Evolutionary conservation across 2,329 filamentous ascomycete genomes (phyloP), one percentile per base, ranked within the genome.

Genomic region (Talaromyces sp.): DNA sequence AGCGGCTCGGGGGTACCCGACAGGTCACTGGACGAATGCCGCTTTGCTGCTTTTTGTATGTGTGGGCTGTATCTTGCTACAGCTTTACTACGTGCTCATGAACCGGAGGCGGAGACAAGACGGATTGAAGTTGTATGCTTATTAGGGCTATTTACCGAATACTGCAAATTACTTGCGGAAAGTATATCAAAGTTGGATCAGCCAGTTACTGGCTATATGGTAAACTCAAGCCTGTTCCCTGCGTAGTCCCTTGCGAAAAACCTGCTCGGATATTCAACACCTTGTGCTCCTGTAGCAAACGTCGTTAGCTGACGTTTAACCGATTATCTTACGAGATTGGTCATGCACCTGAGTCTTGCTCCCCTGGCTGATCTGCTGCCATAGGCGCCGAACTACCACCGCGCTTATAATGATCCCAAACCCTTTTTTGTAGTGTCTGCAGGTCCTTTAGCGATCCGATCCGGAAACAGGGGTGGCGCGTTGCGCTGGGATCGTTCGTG

Each of bases 1-100:
- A 71, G 81, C 80, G 19, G 70, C 75, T 24, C 73, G 65, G 10
- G 88, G 88, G 0, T 90, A 88, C 69, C 86, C 86, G 0, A 90
- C 87, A 0, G 88, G 88, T 0, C 87, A 90, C 68, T 89, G 85
- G 83, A 82, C 81, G 4, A 88, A 88, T 68, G 85, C 84, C 2
- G 85, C 75, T 11, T 71, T 88, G 65, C 67, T 88, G 46, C 75
- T 88, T 12, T 81, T 87, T 62, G 85, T 87, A 0, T 77, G 81
- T 1, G 78, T 75, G 0, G 84, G 84, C 1, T 81, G 83, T 60
- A 67, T 85, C 5, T 74, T 78, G 3, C 67, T 89, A 63, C 76
- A 85, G 57, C 29, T 81, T 17, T 86, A 83, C 65, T 88, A 88
- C 64, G 79, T 78, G 2, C 71, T 77, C 68, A 75, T 72, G 62